Evolutionary conservation across 2,329 filamentous ascomycete genomes (phyloP).

Genomic region (Microdochium nivale): DNA sequence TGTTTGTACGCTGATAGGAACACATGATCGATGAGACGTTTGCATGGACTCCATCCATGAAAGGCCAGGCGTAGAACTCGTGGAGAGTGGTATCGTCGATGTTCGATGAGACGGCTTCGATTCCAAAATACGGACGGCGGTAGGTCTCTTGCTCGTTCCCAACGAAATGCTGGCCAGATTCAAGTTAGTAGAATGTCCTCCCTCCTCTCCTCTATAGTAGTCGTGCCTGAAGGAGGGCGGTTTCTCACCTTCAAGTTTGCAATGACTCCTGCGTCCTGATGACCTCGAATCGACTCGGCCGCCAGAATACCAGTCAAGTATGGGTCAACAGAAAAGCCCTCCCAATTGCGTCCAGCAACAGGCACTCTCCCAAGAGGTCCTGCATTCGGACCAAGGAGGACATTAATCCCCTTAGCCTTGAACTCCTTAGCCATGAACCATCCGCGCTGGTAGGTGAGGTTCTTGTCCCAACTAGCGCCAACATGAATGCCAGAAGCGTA

Average conservation of each 20-base stretch:
- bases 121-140: conserved; percentile 30
- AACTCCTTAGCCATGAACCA: conserved; percentile 49
- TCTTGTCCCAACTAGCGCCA: conserved; percentile 44
- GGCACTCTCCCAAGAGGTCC: conserved; percentile 60
- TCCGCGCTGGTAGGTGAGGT: conserved; percentile 41
- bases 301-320: conserved; percentile 63
- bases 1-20: conserved; percentile 64
- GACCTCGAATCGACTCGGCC: conserved; percentile 64
- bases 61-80: conserved; percentile 59
- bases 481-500: conserved; percentile 39
- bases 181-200: conserved; percentile 1
- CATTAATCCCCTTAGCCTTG: conserved; percentile 45
- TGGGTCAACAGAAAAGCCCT: conserved; percentile 55
- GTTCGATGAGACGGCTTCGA: conserved; percentile 50
- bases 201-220: background rate
- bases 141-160: conserved; percentile 53
- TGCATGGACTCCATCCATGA: conserved; percentile 50
- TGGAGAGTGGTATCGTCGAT: conserved; percentile 58
- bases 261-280: conserved; percentile 71
- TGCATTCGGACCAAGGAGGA: conserved; percentile 59
- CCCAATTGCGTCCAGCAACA: conserved; percentile 64
- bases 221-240: too few species aligned
- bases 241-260: conserved; percentile 54
- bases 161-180: conserved; percentile 41
- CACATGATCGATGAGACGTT: conserved; percentile 55